Evolutionary conservation across 2,329 filamentous ascomycete species (phyloP), one percentile per base, ranked within the genome.

Genomic region (Microsporum canis): DNA sequence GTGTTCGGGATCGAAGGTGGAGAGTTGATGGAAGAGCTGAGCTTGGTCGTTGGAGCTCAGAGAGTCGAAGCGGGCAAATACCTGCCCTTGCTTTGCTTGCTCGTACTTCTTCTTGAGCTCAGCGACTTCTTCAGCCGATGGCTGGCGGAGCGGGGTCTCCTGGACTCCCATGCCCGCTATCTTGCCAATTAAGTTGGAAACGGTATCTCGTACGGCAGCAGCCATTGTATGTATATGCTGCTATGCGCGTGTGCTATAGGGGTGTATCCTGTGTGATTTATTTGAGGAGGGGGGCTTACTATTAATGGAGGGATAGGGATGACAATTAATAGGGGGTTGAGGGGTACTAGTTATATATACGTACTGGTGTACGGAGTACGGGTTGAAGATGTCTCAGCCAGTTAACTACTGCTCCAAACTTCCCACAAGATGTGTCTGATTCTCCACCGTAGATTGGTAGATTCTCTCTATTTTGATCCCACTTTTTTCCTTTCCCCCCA

Each of bases 61-160:
- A 64, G 86, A 82, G 71, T 96, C 89, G 79, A 88, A 96, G 77
- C 91, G 97, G 62, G 86, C 81, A 71, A 95, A 90, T 65, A 95
- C 88, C 66, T 95, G 90, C 61, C 83, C 87, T 76, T 95, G 90
- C 36, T 82, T 83, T 56, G 88, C 88, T 67, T 85, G 81, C 64
- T 82, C 79, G 77, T 91, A 95, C 72, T 87, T 88, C 65, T 86
- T 77, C 74, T 83, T 84, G 45, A 95, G 82, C 67, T 83, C 75
- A 61, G 84, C 79, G 68, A 91, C 77, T 71, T 89, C 82, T 65
- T 88, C 83, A 62, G 83, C 74, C 41, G 83, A 82, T 62, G 89
- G 80, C 65, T 75, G 80, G 67, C 71, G 78, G 38, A 38, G 55
- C 34, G 55, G 38, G 55, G 55, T 23, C n/a, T 38, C 38, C 38